Evolutionary conservation across 2,329 filamentous ascomycete genomes (phyloP), one percentile per base, ranked within the genome.

Genomic region (Aspergillus nomiae): DNA sequence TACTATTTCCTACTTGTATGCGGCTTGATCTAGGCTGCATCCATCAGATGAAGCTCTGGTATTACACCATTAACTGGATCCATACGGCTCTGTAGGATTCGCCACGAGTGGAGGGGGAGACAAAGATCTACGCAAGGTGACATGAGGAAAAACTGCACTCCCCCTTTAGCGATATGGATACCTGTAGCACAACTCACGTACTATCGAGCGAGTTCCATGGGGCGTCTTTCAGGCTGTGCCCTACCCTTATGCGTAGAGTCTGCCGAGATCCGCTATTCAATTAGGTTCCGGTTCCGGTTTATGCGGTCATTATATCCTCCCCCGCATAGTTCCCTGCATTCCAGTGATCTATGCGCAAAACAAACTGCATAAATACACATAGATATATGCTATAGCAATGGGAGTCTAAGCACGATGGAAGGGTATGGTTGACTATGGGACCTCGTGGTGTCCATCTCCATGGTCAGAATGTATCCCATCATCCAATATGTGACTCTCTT

Each of bases 321-420:
- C 38, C 16, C 38, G 1, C 19, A 16, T n/a, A 10, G 0, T 10
- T 4, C 38, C 38, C 38, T 16, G 3, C 16, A 41, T n/a, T n/a
- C 8, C 16, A 41, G 2, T 0, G 1, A 38, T 9, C 9, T 9
- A 11, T 38, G 4, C 6, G 1, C 2, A 3, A 9, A 41, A 9
- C 8, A 41, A n/a, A 41, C 14, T 16, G 5, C 16, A n/a, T 41
- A 41, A 7, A n/a, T 4, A 19, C 16, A 19, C 16, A 8, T 41
- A n/a, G 7, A 19, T n/a, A 41, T n/a, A 41, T 41, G 9, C 38
- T 41, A 5, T n/a, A n/a, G 2, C 19, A 3, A 41, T 19, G 14
- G 3, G 3, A 4, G 38, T 41, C 1, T 10, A 41, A 3, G 0
- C 1, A 3, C 7, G 0, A 41, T 9, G 7, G 7, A 0, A 41